These are phyloP conservation scores for Talinum fruticosum DNA, from an alignment of 148 eudicot species.

Conservation along the genomic window DNA sequence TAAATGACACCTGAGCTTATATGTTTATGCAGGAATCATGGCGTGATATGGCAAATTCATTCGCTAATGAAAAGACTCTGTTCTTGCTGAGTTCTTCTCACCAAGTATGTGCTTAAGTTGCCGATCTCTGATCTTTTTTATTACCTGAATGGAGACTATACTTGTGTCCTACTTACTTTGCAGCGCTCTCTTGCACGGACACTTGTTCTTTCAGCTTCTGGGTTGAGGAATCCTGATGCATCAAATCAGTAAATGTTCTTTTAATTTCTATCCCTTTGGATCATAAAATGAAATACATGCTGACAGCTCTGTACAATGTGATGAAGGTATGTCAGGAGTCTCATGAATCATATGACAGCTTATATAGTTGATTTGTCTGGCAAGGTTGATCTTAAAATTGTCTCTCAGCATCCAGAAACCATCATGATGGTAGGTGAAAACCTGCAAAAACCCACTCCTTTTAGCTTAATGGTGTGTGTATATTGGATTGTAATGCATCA, in stretches of 20 bases:
- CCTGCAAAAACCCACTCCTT: not conserved
- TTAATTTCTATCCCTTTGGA: not conserved
- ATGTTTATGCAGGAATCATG: conserved; percentile 69
- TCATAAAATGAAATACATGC: conserved; percentile 17
- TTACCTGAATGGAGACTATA: conserved; percentile 5
- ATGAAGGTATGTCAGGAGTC: conserved; percentile 66
- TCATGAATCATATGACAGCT: conserved; percentile 60
- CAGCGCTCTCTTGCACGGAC: conserved; percentile 92
- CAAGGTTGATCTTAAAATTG: conserved; percentile 59
- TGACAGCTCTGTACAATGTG: conserved; percentile 15
- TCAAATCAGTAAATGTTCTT: conserved; percentile 68
- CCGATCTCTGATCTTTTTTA: not conserved
- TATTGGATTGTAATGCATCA: not conserved
- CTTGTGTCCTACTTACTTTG: conserved; percentile 13
- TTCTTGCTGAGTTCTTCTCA: conserved; percentile 66
- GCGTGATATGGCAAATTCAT: conserved; percentile 68
- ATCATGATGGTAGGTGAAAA: conserved; percentile 57
- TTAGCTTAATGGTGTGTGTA: not conserved
- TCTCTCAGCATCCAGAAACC: conserved; percentile 80
- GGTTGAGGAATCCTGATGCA: conserved; percentile 52
- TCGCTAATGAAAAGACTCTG: conserved; percentile 56
- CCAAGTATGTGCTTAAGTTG: conserved; percentile 53
- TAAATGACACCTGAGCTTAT: conserved; percentile 12
- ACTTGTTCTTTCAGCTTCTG: conserved; percentile 75
- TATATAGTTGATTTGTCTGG: conserved; percentile 67